phyloP scores from a whole-genome alignment of 2,329 filamentous ascomycete species.

The Trichoderma sp. region DNA sequence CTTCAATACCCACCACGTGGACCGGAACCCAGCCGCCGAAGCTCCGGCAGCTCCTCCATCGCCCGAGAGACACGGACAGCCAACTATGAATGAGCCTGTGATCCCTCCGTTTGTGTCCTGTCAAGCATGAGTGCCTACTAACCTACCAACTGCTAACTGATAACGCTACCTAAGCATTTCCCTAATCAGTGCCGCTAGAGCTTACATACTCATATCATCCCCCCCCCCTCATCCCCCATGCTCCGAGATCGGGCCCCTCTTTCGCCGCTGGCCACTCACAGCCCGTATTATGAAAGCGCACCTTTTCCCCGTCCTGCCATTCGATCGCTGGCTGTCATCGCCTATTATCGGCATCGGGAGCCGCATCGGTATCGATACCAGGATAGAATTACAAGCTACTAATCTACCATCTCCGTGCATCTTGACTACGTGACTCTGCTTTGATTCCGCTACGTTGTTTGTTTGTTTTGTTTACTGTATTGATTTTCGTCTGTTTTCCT shows the following conservation, averaged over 20 bases:
- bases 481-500: background rate
- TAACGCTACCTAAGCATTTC: too few species aligned
- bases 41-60: background rate
- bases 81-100: background rate
- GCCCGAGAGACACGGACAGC: background rate
- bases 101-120: background rate
- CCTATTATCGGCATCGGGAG: background rate
- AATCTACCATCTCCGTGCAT: background rate
- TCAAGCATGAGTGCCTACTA: background rate
- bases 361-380: background rate
- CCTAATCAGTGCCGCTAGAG: background rate
- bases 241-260: slow-evolving; percentile 2
- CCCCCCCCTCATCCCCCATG: background rate
- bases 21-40: slow-evolving; percentile 10
- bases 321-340: background rate
- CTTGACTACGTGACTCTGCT: background rate
- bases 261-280: background rate
- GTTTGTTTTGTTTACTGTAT: background rate
- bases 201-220: background rate
- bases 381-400: background rate
- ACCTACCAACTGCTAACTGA: background rate
- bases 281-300: background rate
- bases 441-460: background rate
- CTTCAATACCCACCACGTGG: background rate
- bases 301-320: background rate